Evolutionary conservation across 108 stramenopile species (phyloP), one percentile per base, ranked within the genome.

Genomic region (Pseudonitzschia delicatissima): DNA sequence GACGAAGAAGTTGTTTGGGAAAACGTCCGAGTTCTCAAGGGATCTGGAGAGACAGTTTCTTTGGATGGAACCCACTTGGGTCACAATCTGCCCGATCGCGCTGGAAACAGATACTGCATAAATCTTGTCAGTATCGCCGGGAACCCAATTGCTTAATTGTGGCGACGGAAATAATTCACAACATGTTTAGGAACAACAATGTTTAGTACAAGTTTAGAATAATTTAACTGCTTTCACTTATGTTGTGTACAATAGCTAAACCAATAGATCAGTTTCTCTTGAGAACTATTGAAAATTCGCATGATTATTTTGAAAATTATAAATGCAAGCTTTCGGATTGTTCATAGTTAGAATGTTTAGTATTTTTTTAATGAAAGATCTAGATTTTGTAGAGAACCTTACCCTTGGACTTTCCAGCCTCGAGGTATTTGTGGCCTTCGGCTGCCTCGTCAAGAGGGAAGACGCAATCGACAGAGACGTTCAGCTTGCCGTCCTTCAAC

Each of bases 51-150:
- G 67, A 84, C 89, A 17, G 93, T 97, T 7, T 80, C 80, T 34
- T 71, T 81, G 2, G 85, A 83, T 62, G 96, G 93, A 15, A 92
- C 93, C 32, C 89, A 91, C 65, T 58, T 91, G 2, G 85, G 88
- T 3, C 88, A 90, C 66, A 90, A 90, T 72, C 62, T 90, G 25
- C 94, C 88, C 2, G 87, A 91, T 47, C 28, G 39, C 20, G 83
- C 66, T 39, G 96, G 96, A 20, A 93, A 90, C 62, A 67, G 95
- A 39, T 96, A 96, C 49, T 97, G 96, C 59, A 95, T 97, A 69
- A 95, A 97, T 53, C 77, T 97, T 35, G 94, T 95, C 7, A 84
- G 82, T 71, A 85, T 95, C 40, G 96, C 96, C 3, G 96, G 96
- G 6, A 61, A 73, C 26, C 87, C 87, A 0, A 29, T 35, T 31